Evolutionary conservation across 805 yeast species (phyloP), one percentile per base, ranked within the genome.

Genomic region (Schwanniomyces occidentalis): DNA sequence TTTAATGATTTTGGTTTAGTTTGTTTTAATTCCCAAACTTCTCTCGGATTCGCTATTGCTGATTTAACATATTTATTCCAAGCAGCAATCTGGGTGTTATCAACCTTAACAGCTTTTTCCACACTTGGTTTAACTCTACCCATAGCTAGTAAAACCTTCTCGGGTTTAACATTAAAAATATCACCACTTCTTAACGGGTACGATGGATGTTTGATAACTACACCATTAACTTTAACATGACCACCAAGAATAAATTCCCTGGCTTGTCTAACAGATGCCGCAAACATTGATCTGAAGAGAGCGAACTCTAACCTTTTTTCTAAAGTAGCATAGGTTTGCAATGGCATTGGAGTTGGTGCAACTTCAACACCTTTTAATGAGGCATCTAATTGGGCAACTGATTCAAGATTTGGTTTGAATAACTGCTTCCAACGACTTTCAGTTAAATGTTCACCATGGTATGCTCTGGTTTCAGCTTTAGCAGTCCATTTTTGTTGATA

Each of bases 261-360:
- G 2, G 99, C 96, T 63, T 91, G 98, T 70, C 97, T 81, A 3
- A 88, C 78, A 6, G 95, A 85, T 4, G 95, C 78, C 4, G 98
- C 96, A 68, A 91, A 89, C 85, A 91, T 74, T 13, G 96, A 72
- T 62, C 99, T 80, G 67, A 87, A 93, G 8, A 91, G 51, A 2
- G 96, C 97, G 55, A 84, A 77, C 58, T 91, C 99, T 20, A 91
- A 71, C 56, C 99, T 74, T 54, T 83, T 85, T 61, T 91, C 99
- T 44, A 91, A 66, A 2, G 82, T 81, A 4, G 95, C 95, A 61
- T 71, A 91, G 2, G 96, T 85, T 65, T 93, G 98, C 52, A 89
- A 61, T 27, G 86, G 78, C 65, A 85, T 76, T 6, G 99, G 98
- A 1, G 96, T 87, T 22, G 72, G 73, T 19, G 66, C 65, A 20